Base-by-base conservation (phyloP, 495 filamentous ascomycete species). In the Glarea lozoyensis region DNA sequence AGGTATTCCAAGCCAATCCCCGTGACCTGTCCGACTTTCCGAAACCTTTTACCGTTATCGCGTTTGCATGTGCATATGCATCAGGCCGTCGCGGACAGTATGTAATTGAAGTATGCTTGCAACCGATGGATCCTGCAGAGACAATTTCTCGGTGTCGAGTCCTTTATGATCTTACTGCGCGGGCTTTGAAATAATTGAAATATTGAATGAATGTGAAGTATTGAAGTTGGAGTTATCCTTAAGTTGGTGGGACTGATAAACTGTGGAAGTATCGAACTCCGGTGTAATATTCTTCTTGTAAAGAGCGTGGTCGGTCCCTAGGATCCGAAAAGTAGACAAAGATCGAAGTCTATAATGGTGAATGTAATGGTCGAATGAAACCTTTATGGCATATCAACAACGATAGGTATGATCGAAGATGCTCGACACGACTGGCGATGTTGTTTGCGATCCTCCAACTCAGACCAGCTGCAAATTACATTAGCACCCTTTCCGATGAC, bases 61-160 rank as follows among this genome's bases (percentile, higher is more conserved):
- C 35, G 53, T 46, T 52, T 56, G 42, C 45, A 37, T 46, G 49
- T 52, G 49, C 53, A 37, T 46, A 52, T 52, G 49, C 53, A 56
- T 56, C 42, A 52, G 49, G 53, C 42, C 48, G 53, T 47, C 7
- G n/a, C 20, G 7, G 22, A 45, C 27, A 37, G 36, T 40, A 33
- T 37, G 46, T 29, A 44, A 16, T 49, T 37, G 17, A 10, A n/a
- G 37, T 46, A 48, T 52, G 45, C 35, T 31, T 7, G 23, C 21
- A 29, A 24, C 45, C 48, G 53, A 39, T 20, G 16, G 24, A 10
- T 33, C 27, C 7, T 21, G 31, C 17, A 34, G 31, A 13, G n/a
- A 13, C 31, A 16, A n/a, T n/a, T n/a, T n/a, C n/a, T n/a, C n/a
- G n/a, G 6, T 6, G 6, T 34, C 31, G 31, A 13, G 31, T 34